Conservation (phyloP, 768 basidiomycete species). For the Grammothele lineata region DNA sequence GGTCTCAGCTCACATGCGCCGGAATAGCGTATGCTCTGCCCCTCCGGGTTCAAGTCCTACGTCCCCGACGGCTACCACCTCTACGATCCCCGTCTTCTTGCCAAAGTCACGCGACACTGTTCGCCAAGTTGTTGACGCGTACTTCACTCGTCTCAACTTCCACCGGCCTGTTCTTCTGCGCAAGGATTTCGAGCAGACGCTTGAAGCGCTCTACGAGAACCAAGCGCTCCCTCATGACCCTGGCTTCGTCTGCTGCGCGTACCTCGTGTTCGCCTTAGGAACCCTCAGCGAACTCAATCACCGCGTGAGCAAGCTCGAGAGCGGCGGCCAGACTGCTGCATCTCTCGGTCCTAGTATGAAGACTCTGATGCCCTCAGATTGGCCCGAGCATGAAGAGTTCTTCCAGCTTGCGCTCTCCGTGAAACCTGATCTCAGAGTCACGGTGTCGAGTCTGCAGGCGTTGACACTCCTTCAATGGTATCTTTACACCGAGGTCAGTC, state of each 20-base stretch:
- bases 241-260: slow-evolving; percentile 74
- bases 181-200: slow-evolving; percentile 58
- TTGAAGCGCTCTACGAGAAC: slow-evolving; percentile 65
- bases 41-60: slow-evolving; percentile 18
- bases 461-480: slow-evolving; percentile 87
- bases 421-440: slow-evolving; percentile 81
- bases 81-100: slow-evolving; percentile 56
- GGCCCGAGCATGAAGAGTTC: slow-evolving; percentile 84
- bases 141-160: slow-evolving; percentile 72
- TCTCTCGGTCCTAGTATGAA: slow-evolving; percentile 37
- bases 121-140: slow-evolving; percentile 57
- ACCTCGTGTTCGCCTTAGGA: slow-evolving; percentile 74
- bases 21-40: slow-evolving; percentile 34
- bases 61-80: slow-evolving; percentile 8
- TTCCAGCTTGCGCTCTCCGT: slow-evolving; percentile 73
- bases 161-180: slow-evolving; percentile 77
- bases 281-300: slow-evolving; percentile 81
- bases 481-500: slow-evolving; percentile 75
- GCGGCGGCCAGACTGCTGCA: slow-evolving; percentile 34
- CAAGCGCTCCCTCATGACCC: slow-evolving; percentile 56
- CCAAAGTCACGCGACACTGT: slow-evolving; percentile 74
- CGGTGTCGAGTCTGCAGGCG: slow-evolving; percentile 78
- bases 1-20: slow-evolving; percentile 46
- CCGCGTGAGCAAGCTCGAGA: slow-evolving; percentile 51
- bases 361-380: slow-evolving; percentile 59